A percentile compares a stretch with the other conserved stretches of the same genome.
Evolutionary conservation across 2,329 filamentous ascomycete genomes (phyloP).

Genomic region (Colletotrichum costaricense): DNA sequence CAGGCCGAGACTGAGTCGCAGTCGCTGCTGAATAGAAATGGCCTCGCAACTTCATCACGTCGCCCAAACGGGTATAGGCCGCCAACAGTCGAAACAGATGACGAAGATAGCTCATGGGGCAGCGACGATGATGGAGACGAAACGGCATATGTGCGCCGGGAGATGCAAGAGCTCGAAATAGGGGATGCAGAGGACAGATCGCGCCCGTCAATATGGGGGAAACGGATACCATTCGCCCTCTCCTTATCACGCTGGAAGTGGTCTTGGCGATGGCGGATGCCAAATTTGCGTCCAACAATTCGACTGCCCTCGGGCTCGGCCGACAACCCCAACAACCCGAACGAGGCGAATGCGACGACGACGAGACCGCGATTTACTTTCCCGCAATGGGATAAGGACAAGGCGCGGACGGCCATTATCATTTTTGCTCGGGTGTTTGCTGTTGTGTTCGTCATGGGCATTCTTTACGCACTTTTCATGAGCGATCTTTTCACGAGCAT

Average conservation of each 20-base stretch:
- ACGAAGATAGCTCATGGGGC: slow-evolving; percentile 69
- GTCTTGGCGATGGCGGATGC: slow-evolving; percentile 65
- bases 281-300: slow-evolving; percentile 59
- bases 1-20: slow-evolving; percentile 81
- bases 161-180: slow-evolving; percentile 91
- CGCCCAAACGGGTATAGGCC: slow-evolving; percentile 74
- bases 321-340: slow-evolving; percentile 37
- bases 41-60: slow-evolving; percentile 51
- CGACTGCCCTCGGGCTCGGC: slow-evolving; percentile 55
- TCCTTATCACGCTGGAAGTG: slow-evolving; percentile 66
- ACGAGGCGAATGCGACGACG: slow-evolving; percentile 40
- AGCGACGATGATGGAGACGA: slow-evolving; percentile 61
- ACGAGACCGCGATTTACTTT: slow-evolving; percentile 35
- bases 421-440: slow-evolving; percentile 80
- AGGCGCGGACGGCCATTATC: slow-evolving; percentile 57
- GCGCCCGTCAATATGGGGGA: slow-evolving; percentile 62
- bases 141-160: slow-evolving; percentile 76
- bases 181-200: slow-evolving; percentile 70
- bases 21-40: slow-evolving; percentile 71
- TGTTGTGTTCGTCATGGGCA: slow-evolving; percentile 77
- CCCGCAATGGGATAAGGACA: slow-evolving; percentile 32
- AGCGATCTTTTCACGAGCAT: slow-evolving; percentile 83
- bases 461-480: slow-evolving; percentile 88
- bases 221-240: slow-evolving; percentile 64
- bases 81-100: slow-evolving; percentile 84